phyloP scores from a whole-genome alignment of 1,139 yeast species.

The Suhomyces anneliseae region DNA sequence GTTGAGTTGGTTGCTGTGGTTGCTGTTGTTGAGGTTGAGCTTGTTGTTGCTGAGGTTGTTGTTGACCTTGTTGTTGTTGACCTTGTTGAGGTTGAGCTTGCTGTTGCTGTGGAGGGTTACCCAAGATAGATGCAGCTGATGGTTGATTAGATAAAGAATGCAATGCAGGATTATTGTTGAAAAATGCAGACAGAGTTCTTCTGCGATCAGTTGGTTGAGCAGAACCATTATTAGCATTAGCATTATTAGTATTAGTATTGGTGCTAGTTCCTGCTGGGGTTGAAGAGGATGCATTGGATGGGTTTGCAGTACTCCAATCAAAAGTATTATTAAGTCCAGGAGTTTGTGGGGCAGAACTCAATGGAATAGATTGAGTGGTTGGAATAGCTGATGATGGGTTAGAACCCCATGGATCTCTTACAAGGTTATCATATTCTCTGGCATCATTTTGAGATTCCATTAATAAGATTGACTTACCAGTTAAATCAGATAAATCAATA shows the following conservation, averaged over 20 bases:
- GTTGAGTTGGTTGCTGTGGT: background rate
- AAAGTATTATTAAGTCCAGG: conserved; percentile 29
- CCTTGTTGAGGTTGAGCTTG: conserved; percentile 2
- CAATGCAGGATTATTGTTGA: conserved; percentile 22
- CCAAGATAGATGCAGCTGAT: conserved; percentile 10
- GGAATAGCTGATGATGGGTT: conserved; percentile 6
- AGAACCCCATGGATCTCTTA: conserved; percentile 49
- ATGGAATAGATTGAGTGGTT: conserved; percentile 9
- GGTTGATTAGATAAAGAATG: conserved; percentile 12
- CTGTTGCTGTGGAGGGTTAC: conserved; percentile 10
- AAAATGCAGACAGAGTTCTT: conserved; percentile 39
- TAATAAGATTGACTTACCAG: conserved; percentile 55
- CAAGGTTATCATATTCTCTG: conserved; percentile 51
- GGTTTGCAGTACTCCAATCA: conserved; percentile 15
- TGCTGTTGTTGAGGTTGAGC: conserved; percentile 12
- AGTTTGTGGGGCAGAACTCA: conserved; percentile 38
- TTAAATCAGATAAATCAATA: conserved; percentile 36
- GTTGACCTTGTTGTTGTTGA: conserved; percentile 10
- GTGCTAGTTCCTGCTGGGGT: conserved; percentile 10
- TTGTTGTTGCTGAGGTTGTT: conserved; percentile 13
- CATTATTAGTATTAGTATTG: conserved; percentile 4
- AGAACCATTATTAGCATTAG: conserved; percentile 2
- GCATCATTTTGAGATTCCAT: conserved; percentile 59
- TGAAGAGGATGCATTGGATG: conserved; percentile 2
- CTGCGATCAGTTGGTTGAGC: conserved; percentile 22